Evolutionary conservation across 306 rosid species (phyloP).

Genomic region (Inga laurina): DNA sequence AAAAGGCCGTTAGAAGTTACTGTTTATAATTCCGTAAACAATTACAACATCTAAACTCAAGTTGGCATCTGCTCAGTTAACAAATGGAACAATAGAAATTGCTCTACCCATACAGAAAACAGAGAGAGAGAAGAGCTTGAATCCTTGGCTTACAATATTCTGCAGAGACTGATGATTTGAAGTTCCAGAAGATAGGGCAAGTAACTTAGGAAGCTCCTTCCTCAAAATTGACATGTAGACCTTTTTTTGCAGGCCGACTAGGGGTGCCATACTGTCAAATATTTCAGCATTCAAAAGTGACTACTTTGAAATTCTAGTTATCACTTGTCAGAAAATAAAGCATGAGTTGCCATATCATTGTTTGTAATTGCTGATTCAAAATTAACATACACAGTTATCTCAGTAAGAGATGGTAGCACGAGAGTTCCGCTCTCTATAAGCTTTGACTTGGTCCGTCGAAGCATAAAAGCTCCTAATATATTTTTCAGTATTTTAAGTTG

Average conservation of each 20-base stretch:
- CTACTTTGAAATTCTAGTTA: conserved; percentile 16
- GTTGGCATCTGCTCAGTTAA: conserved; percentile 9
- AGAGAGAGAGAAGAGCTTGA: conserved; percentile 22
- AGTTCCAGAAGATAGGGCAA: conserved; percentile 70
- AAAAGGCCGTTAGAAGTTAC: neutral
- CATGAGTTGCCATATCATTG: conserved; percentile 2
- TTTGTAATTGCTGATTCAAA: conserved; percentile 11
- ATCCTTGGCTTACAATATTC: conserved; percentile 64
- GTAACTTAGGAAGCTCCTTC: conserved; percentile 82
- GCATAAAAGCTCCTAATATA: conserved; percentile 78
- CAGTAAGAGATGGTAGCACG: conserved; percentile 82
- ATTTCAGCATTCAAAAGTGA: conserved; percentile 24
- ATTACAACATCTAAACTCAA: neutral
- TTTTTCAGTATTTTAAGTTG: conserved; percentile 61
- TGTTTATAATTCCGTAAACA: neutral
- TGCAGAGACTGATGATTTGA: conserved; percentile 82
- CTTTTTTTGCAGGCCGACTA: conserved; percentile 76
- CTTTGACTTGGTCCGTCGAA: conserved; percentile 84
- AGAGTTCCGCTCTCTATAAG: conserved; percentile 79
- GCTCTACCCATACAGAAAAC: neutral
- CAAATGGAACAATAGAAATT: conserved; percentile 28
- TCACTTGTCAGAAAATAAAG: neutral
- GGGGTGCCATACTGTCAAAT: conserved; percentile 70
- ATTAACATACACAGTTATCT: conserved; percentile 72
- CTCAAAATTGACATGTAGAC: conserved; percentile 87